These are phyloP conservation scores for Thraustochytrium striatum DNA, from an alignment of 352 stramenopile species.

Conservation along the genomic window DNA sequence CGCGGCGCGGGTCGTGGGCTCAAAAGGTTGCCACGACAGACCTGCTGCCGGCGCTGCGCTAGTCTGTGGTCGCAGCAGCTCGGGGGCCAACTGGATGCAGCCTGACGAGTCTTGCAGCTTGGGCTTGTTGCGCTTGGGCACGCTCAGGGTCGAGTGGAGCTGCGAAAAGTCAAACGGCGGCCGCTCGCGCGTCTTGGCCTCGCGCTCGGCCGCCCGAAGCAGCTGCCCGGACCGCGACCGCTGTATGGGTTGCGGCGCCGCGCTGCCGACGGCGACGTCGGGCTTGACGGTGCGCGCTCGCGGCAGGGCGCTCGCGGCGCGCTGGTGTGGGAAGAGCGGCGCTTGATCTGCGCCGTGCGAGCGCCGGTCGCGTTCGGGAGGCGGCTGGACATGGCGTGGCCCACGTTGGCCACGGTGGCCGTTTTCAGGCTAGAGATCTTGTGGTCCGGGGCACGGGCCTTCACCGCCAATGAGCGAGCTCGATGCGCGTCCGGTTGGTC, in stretches of 20 bases:
- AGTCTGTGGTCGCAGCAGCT: too few species aligned
- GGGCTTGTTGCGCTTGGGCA: neutral
- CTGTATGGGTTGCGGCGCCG: neutral
- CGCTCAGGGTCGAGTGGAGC: neutral
- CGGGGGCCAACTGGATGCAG: neutral
- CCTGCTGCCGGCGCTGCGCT: too few species aligned
- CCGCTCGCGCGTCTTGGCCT: too few species aligned
- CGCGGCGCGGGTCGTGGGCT: neutral
- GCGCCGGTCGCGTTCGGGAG: constrained; percentile 6
- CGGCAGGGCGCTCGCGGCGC: too few species aligned
- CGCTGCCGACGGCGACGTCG: neutral
- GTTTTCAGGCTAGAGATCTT: neutral
- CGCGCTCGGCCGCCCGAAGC: too few species aligned
- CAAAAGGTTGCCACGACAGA: neutral
- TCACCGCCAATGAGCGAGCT: too few species aligned
- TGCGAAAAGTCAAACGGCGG: constrained; percentile 16
- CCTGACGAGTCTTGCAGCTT: neutral
- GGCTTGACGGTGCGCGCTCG: neutral
- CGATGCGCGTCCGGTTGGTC: too few species aligned
- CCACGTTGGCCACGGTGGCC: constrained; percentile 24
- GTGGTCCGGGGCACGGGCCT: constrained; percentile 28
- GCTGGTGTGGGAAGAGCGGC: constrained; percentile 25
- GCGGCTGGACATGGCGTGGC: constrained; percentile 8
- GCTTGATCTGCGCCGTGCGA: constrained; percentile 8
- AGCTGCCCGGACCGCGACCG: too few species aligned